Percentiles rank a stretch among this genome's conserved stretches.
phyloP scores from a whole-genome alignment of 202 grass and related monocot genomes.

The Hordeum pubiflorum region DNA sequence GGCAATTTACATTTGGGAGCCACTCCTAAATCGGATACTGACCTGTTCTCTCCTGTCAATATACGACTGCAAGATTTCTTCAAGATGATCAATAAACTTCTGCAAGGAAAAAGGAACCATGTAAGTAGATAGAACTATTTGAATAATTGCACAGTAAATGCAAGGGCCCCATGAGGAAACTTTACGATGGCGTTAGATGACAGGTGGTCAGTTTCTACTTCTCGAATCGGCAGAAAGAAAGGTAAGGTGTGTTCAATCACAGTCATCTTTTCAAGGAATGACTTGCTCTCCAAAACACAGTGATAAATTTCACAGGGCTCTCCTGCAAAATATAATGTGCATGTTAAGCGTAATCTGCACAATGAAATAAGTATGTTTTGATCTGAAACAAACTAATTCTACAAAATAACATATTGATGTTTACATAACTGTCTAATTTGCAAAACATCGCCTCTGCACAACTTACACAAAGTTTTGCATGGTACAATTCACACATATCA shows the following conservation, averaged over 20 bases:
- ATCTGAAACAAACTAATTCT: conserved; percentile 4
- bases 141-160: background rate
- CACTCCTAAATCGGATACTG: conserved; percentile 8
- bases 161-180: conserved; percentile 13
- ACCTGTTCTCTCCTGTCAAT: conserved; percentile 99
- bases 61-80: conserved; percentile 85
- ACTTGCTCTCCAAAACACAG: conserved; percentile 94
- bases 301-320: conserved; percentile 93
- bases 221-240: conserved; percentile 89
- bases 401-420: background rate
- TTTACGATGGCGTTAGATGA: conserved; percentile 89
- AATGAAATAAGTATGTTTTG: background rate
- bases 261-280: conserved; percentile 97
- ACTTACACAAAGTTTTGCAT: background rate
- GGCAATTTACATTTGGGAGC: background rate
- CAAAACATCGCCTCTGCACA: background rate
- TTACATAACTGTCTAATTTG: background rate
- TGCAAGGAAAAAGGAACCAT: conserved; percentile 26
- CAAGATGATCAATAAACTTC: conserved; percentile 96
- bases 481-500: background rate
- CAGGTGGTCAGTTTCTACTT: conserved; percentile 80
- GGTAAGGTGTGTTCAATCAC: conserved; percentile 80
- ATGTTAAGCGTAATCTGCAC: background rate
- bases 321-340: conserved; percentile 47
- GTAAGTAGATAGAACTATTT: conserved; percentile 23